These are phyloP conservation scores for Hyphopichia burtonii DNA, from an alignment of 1,139 yeast genomes.

Conservation along the genomic window DNA sequence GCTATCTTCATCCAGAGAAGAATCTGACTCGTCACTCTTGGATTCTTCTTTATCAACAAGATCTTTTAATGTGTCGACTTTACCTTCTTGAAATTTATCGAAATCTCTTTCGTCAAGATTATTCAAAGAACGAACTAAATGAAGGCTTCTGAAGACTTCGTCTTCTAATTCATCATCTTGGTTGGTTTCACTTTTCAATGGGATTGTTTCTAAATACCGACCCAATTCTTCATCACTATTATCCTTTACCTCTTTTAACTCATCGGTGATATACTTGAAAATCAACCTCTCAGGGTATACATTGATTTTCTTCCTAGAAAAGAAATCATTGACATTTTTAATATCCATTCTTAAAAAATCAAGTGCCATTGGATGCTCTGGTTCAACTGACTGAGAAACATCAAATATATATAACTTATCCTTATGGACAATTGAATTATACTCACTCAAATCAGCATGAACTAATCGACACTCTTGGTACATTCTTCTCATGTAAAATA, in stretches of 20 bases:
- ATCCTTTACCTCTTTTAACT: constrained; percentile 35
- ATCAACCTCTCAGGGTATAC: constrained; percentile 80
- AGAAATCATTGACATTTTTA: constrained; percentile 89
- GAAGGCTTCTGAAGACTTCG: constrained; percentile 83
- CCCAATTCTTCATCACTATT: constrained; percentile 42
- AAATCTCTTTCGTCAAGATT: constrained; percentile 86
- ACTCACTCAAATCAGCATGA: constrained; percentile 96
- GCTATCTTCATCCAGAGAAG: constrained; percentile 7
- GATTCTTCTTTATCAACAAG: constrained; percentile 39
- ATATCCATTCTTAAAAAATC: constrained; percentile 97
- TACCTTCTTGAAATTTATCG: constrained; percentile 75
- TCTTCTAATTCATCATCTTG: constrained; percentile 64
- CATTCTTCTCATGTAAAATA: constrained; percentile 81
- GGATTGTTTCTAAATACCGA: constrained; percentile 42
- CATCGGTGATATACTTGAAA: constrained; percentile 66
- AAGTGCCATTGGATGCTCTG: constrained; percentile 95
- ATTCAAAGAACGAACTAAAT: constrained; percentile 74
- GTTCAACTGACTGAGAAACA: constrained; percentile 97
- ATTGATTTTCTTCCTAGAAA: constrained; percentile 64
- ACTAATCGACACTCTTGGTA: constrained; percentile 87
- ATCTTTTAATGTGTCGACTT: constrained; percentile 72
- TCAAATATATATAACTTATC: constrained; percentile 83
- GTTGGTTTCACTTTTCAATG: constrained; percentile 52
- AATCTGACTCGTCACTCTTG: constrained; percentile 15
- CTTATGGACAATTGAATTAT: constrained; percentile 86